phyloP scores from a whole-genome alignment of 768 basidiomycete species.

The Kwoniella botswanensis region DNA sequence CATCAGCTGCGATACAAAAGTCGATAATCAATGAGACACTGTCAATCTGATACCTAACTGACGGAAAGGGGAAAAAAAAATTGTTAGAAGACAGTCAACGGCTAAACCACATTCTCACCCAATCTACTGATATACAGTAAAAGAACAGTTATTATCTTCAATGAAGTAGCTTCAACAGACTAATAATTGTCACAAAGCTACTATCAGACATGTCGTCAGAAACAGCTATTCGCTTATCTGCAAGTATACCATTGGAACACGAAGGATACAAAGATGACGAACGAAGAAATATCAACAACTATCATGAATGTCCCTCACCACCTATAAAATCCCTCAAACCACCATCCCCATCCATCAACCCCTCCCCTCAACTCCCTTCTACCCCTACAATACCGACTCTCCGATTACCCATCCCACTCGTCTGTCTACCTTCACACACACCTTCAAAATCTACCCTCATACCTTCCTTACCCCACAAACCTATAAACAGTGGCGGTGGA shows the following conservation, averaged over 20 bases:
- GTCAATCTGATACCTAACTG: too few species aligned
- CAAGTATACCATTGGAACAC: background rate
- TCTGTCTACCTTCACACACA: background rate
- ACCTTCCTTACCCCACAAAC: background rate
- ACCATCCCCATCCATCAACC: background rate
- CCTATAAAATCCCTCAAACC: background rate
- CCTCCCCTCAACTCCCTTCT: background rate
- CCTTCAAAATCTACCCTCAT: background rate
- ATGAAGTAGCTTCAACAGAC: too few species aligned
- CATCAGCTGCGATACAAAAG: too few species aligned
- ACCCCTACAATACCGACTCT: slow-evolving; percentile 7
- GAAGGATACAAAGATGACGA: background rate
- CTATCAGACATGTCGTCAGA: background rate
- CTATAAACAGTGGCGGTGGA: too few species aligned
- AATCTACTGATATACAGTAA: too few species aligned
- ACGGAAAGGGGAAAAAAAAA: too few species aligned
- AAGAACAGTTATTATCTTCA: too few species aligned
- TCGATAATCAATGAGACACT: too few species aligned
- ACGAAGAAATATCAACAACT: too few species aligned
- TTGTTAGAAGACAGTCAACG: too few species aligned
- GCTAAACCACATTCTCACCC: too few species aligned
- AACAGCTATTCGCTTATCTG: background rate
- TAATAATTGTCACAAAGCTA: too few species aligned
- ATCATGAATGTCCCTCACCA: slow-evolving; percentile 11
- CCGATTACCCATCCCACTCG: background rate